Conservation (phyloP, 495 filamentous ascomycete genomes). For the Thozetella sp. region DNA sequence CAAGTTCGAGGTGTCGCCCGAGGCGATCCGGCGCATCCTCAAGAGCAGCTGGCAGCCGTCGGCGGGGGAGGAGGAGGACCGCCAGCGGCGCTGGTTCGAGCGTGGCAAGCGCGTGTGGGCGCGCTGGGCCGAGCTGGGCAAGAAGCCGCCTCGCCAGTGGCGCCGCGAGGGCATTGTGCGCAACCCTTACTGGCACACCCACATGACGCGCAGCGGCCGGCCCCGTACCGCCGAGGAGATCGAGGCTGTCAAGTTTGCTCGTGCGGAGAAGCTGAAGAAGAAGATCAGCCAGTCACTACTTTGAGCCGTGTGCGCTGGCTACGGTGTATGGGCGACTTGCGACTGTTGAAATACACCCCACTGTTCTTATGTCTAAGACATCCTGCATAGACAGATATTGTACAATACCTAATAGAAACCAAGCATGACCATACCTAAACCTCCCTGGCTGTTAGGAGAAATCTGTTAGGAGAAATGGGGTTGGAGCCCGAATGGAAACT, state of each 20-base stretch:
- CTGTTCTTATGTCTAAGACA: too few relatives aligned
- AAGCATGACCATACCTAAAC: too few relatives aligned
- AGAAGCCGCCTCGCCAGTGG: slow-evolving; percentile 70
- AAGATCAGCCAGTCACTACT: background rate
- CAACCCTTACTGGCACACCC: slow-evolving; percentile 33
- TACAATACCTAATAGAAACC: too few relatives aligned
- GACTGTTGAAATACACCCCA: too few relatives aligned
- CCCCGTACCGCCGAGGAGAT: slow-evolving; percentile 15
- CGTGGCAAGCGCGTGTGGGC: slow-evolving; percentile 79
- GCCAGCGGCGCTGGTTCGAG: slow-evolving; percentile 74
- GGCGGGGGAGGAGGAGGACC: slow-evolving; percentile 58
- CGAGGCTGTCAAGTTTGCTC: background rate
- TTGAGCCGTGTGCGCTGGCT: background rate
- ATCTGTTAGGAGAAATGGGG: too few relatives aligned
- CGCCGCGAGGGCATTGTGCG: slow-evolving; percentile 64
- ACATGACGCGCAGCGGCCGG: slow-evolving; percentile 6
- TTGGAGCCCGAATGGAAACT: too few relatives aligned
- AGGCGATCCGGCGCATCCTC: slow-evolving; percentile 84
- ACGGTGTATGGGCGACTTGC: too few relatives aligned
- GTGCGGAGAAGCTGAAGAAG: background rate
- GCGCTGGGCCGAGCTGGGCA: slow-evolving; percentile 67
- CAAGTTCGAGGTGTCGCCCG: slow-evolving; percentile 82
- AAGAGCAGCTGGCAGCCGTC: slow-evolving; percentile 80
- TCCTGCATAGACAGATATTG: too few relatives aligned
- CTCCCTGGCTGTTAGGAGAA: too few relatives aligned